These are phyloP conservation scores for Penicillium psychrosexuale DNA, from an alignment of 2,329 filamentous ascomycete genomes.

Conservation along the genomic window DNA sequence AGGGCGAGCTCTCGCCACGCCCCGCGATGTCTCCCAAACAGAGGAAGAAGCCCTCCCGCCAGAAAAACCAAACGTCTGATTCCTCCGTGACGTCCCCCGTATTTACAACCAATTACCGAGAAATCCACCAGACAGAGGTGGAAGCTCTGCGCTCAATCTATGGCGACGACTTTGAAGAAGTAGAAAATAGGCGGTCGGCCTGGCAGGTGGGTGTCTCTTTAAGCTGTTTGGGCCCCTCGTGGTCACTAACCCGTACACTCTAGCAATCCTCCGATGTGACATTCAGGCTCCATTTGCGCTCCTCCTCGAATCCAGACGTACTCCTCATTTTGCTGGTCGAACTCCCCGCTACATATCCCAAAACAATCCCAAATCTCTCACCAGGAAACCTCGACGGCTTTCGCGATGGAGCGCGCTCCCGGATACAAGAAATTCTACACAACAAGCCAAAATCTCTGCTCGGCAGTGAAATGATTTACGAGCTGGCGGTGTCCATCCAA, in stretches of 20 bases:
- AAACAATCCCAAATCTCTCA: conserved; percentile 69
- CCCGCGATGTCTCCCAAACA: conserved; percentile 47
- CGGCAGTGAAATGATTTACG: conserved; percentile 64
- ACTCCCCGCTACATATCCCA: conserved; percentile 87
- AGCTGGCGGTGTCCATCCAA: conserved; percentile 58
- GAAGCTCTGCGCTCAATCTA: conserved; percentile 85
- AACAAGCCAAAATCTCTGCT: conserved; percentile 64
- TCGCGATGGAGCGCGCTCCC: conserved; percentile 67
- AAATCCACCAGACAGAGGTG: conserved; percentile 84
- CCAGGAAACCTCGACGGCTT: conserved; percentile 64
- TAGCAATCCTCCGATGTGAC: conserved; percentile 74
- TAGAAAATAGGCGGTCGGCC: conserved; percentile 65
- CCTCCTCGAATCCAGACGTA: conserved; percentile 69
- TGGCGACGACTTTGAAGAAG: conserved; percentile 77
- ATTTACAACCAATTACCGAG: conserved; percentile 64
- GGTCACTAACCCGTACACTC: conserved; percentile 6
- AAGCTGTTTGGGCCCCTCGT: conserved; percentile 6
- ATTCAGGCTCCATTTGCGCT: conserved; percentile 76
- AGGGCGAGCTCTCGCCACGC: conserved; percentile 31
- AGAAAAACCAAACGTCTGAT: conserved; percentile 36
- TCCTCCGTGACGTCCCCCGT: conserved; percentile 33
- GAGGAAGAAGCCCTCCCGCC: conserved; percentile 39
- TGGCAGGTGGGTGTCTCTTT: conserved; percentile 67
- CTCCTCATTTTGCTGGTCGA: conserved; percentile 71
- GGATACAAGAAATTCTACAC: conserved; percentile 66